These are phyloP conservation scores for Aspergillus brasiliensis DNA, from an alignment of 2,329 filamentous ascomycete species.

Conservation along the genomic window DNA sequence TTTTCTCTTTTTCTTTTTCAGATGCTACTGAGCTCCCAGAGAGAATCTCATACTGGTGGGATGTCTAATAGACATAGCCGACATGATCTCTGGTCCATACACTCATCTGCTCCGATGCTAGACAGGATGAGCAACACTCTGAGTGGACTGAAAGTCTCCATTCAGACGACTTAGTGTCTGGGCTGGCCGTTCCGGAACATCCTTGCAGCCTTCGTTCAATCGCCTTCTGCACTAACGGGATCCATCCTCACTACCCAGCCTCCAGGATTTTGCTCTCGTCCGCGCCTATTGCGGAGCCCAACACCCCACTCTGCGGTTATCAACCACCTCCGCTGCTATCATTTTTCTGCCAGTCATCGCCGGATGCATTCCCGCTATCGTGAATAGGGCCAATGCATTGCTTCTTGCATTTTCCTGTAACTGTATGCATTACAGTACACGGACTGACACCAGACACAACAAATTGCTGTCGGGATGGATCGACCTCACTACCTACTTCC, in stretches of 20 bases:
- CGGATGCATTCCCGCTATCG: slow-evolving; percentile 24
- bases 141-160: background rate
- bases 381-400: slow-evolving; percentile 26
- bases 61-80: background rate
- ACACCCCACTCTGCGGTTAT: slow-evolving; percentile 28
- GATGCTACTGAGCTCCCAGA: background rate
- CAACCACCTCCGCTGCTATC: slow-evolving; percentile 20
- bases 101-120: background rate
- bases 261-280: slow-evolving; percentile 25
- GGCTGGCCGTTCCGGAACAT: slow-evolving; percentile 10
- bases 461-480: slow-evolving; percentile 22
- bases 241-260: slow-evolving; percentile 21
- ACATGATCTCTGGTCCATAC: background rate
- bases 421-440: slow-evolving; percentile 17
- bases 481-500: slow-evolving; percentile 23
- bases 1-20: background rate
- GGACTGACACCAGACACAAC: slow-evolving; percentile 13
- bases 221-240: slow-evolving; percentile 16
- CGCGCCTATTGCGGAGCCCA: slow-evolving; percentile 24
- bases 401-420: slow-evolving; percentile 19
- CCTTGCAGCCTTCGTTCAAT: slow-evolving; percentile 18
- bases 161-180: background rate
- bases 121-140: background rate
- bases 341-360: slow-evolving; percentile 27
- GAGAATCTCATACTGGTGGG: background rate